Percentiles rank a stretch among this genome's conserved stretches.
These are phyloP conservation scores for Paraphoma chrysanthemicola DNA, from an alignment of 2,329 filamentous ascomycete species.

Conservation along the genomic window DNA sequence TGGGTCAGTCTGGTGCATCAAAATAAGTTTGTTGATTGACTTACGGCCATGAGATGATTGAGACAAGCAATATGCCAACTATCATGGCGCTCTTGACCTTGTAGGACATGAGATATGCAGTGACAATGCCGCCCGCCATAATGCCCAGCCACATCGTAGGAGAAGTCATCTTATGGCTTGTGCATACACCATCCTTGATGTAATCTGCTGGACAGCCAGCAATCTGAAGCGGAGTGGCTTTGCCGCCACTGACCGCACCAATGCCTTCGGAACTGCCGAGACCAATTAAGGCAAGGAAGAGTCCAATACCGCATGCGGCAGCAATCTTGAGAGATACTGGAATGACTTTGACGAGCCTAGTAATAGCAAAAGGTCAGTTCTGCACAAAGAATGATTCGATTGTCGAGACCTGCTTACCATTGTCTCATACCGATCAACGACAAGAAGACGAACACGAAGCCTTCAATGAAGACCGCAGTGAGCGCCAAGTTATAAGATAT, in stretches of 20 bases:
- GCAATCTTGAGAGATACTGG: constrained; percentile 86
- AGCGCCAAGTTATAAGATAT: constrained; percentile 79
- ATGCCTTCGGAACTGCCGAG: constrained; percentile 83
- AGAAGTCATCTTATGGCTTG: constrained; percentile 77
- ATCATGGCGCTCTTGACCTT: constrained; percentile 88
- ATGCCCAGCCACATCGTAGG: constrained; percentile 89
- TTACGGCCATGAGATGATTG: constrained; percentile 83
- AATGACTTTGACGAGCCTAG: constrained; percentile 72
- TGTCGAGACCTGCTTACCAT: constrained; percentile 59
- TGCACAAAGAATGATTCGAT: too few relatives aligned
- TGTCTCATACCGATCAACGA: constrained; percentile 83
- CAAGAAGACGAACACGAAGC: constrained; percentile 81
- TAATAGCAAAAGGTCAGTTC: too few relatives aligned
- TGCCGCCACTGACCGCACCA: constrained; percentile 72
- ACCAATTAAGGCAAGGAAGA: constrained; percentile 79
- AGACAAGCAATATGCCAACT: constrained; percentile 79
- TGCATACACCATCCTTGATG: constrained; percentile 64
- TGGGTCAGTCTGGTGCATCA: constrained; percentile 21
- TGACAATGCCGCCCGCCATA: constrained; percentile 82
- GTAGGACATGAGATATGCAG: constrained; percentile 81
- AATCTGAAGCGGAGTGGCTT: constrained; percentile 72
- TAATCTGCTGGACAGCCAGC: constrained; percentile 73
- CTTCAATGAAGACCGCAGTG: constrained; percentile 87
- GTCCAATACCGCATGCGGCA: constrained; percentile 82
- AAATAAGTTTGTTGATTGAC: constrained; percentile 10